Evolutionary conservation across 2,329 filamentous ascomycete species (phyloP).

Genomic region (Sarocladium oryzae): DNA sequence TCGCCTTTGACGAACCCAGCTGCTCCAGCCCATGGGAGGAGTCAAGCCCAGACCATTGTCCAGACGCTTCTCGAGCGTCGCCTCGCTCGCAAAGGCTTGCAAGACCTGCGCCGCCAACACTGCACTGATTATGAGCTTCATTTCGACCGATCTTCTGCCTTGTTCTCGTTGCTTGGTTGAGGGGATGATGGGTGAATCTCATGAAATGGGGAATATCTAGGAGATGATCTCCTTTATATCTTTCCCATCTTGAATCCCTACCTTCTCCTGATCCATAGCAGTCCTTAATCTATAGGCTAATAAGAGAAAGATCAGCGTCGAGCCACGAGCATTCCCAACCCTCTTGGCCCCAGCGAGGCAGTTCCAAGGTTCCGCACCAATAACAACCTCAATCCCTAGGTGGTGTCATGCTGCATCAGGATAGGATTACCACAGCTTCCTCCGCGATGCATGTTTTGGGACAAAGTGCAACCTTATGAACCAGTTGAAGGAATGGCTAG

Average conservation of each 20-base stretch:
- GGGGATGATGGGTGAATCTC: not conserved
- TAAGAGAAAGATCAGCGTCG: no score
- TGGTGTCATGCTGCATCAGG: no score
- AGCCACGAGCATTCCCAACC: no score
- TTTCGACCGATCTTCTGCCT: not conserved
- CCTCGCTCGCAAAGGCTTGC: not conserved
- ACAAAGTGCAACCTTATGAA: not conserved
- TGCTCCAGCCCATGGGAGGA: constrained; percentile 15
- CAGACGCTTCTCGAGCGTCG: constrained; percentile 1
- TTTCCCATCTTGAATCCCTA: no score
- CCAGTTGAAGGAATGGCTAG: no score
- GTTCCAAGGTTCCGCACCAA: not conserved
- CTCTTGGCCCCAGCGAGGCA: no score
- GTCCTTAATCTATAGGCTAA: no score
- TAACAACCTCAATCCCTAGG: no score
- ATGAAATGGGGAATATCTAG: not conserved
- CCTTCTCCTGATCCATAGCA: no score
- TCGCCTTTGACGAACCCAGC: no score
- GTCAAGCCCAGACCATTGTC: constrained; percentile 12
- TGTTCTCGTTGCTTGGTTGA: no score
- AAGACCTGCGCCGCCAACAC: not conserved
- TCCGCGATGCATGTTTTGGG: not conserved
- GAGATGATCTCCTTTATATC: not conserved
- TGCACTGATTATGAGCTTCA: not conserved
- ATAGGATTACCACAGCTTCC: not conserved